Percentiles rank a stretch among this genome's conserved stretches.
Evolutionary conservation across 2,329 filamentous ascomycete species (phyloP).

Genomic region (Aspergillus eucalypticola): DNA sequence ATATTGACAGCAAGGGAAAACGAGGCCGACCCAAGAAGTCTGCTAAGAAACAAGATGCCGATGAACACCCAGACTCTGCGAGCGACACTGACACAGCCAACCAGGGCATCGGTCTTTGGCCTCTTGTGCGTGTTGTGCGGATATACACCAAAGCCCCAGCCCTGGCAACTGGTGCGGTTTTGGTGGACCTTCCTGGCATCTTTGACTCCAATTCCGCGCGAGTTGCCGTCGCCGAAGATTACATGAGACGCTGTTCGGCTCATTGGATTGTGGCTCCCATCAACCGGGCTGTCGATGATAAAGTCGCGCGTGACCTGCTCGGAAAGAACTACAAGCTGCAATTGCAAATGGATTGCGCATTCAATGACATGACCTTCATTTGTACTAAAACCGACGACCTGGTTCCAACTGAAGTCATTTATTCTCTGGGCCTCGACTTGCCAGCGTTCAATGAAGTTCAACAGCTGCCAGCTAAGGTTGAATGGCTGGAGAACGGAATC

Average conservation of each 20-base stretch:
- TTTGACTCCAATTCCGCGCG: conserved; percentile 19
- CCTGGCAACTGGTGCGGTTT: conserved; percentile 12
- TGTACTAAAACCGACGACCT: conserved; percentile 67
- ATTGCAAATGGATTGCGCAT: conserved; percentile 59
- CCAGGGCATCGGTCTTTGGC: conserved; percentile 42
- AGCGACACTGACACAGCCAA: not conserved
- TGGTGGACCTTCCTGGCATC: conserved; percentile 15
- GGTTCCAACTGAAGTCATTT: conserved; percentile 48
- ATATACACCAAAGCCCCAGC: conserved; percentile 11
- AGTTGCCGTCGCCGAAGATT: conserved; percentile 8
- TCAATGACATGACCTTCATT: conserved; percentile 59
- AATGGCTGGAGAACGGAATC: not conserved
- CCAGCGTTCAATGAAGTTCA: not conserved
- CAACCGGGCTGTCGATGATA: conserved; percentile 60
- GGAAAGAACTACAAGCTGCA: conserved; percentile 60
- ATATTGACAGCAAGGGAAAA: conserved; percentile 57
- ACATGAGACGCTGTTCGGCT: conserved; percentile 15
- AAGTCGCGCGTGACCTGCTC: conserved; percentile 58
- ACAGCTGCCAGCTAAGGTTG: not conserved
- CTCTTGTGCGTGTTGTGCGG: conserved; percentile 34
- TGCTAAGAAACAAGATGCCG: conserved; percentile 38
- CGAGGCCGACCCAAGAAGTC: conserved; percentile 41
- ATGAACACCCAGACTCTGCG: not conserved
- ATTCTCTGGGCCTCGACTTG: conserved; percentile 39
- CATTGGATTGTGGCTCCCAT: conserved; percentile 41